Conservation (phyloP, 768 basidiomycete genomes). For the Coprinopsis sp. region DNA sequence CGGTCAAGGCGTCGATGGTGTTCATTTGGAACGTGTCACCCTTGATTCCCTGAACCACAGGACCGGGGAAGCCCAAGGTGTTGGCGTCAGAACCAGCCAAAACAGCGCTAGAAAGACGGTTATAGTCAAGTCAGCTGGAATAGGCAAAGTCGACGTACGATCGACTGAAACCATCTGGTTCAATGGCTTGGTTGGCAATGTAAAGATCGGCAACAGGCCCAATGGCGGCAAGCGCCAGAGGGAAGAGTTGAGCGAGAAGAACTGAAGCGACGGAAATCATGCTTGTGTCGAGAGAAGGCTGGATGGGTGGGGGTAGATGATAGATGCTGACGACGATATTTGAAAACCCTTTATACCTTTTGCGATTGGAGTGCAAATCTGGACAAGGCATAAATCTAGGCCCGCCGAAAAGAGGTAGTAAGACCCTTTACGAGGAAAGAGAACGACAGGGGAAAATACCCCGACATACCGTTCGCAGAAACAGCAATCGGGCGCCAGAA, state of each 20-base stretch:
- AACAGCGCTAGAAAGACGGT: conserved; percentile 21
- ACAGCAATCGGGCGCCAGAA: too few species aligned
- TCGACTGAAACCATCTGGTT: conserved; percentile 11
- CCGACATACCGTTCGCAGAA: too few species aligned
- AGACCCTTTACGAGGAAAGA: too few species aligned
- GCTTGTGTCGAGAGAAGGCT: neutral
- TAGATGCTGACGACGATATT: neutral
- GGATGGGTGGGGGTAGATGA: neutral
- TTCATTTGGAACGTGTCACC: conserved; percentile 38
- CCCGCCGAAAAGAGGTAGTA: too few species aligned
- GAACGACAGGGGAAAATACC: too few species aligned
- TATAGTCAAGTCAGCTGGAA: neutral
- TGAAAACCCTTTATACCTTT: too few species aligned
- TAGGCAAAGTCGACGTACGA: conserved; percentile 5
- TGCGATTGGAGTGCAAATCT: too few species aligned
- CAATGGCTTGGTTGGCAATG: conserved; percentile 6
- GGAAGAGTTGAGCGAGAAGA: neutral
- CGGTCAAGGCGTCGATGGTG: conserved; percentile 34
- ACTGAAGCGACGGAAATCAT: neutral
- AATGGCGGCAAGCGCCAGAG: conserved; percentile 5
- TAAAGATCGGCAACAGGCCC: conserved; percentile 3
- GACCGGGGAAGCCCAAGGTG: conserved; percentile 23
- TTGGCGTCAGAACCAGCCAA: conserved; percentile 22
- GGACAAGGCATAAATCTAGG: too few species aligned
- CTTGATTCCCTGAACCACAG: conserved; percentile 26